phyloP scores from a whole-genome alignment of 2,329 filamentous ascomycete species.

The Colletotrichum simmondsii region DNA sequence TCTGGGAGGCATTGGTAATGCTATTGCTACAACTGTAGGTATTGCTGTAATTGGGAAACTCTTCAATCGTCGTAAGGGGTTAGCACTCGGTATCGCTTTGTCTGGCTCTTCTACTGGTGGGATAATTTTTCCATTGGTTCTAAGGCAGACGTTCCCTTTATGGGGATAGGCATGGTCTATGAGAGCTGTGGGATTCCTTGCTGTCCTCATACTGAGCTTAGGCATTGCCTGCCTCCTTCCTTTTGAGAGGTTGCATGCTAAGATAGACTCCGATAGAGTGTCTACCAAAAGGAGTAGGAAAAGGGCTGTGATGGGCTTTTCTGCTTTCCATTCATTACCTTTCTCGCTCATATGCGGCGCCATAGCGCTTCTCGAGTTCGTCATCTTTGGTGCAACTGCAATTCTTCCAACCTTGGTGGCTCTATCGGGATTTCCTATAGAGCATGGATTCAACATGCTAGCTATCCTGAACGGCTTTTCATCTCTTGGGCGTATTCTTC shows the following conservation, averaged over 20 bases:
- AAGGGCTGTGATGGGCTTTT: not conserved
- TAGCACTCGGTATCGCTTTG: constrained; percentile 4
- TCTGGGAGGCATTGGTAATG: constrained; percentile 53
- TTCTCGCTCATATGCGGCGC: not conserved
- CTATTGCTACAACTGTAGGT: constrained; percentile 48
- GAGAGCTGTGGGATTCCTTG: not conserved
- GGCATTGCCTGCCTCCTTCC: not conserved
- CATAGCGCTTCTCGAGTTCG: constrained; percentile 52
- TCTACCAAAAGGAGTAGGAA: not conserved
- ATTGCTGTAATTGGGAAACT: constrained; percentile 46
- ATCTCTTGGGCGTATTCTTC: constrained; percentile 54
- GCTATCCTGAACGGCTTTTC: constrained; percentile 56
- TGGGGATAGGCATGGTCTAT: not conserved
- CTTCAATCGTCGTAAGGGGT: constrained; percentile 37
- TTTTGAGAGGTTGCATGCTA: not conserved
- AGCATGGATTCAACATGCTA: constrained; percentile 55
- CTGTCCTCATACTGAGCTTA: not conserved
- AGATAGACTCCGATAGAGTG: not conserved
- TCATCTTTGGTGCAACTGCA: constrained; percentile 57
- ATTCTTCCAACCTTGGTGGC: constrained; percentile 58
- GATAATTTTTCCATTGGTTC: not conserved
- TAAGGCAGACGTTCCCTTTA: not conserved
- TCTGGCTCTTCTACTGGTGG: not conserved
- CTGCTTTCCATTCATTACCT: not conserved
- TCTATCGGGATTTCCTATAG: constrained; percentile 43